phyloP scores from a whole-genome alignment of 345 rosid species.

The Bruguiera gymnorhiza region DNA sequence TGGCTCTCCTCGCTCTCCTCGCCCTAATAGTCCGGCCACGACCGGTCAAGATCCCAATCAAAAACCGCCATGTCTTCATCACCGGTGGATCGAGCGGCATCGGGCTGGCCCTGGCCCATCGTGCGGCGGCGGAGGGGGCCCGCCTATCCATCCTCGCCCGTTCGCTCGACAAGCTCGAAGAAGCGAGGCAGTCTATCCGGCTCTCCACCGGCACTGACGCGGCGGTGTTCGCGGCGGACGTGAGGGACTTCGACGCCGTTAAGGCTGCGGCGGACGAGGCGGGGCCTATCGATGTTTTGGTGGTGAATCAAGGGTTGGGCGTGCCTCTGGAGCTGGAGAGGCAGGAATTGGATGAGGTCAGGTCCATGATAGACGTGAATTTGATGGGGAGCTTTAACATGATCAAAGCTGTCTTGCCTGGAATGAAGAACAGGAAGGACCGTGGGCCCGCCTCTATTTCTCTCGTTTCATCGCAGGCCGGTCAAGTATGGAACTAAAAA shows the following conservation, averaged over 20 bases:
- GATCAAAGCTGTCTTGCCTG: slow-evolving; percentile 73
- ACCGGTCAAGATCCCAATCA: slow-evolving; percentile 57
- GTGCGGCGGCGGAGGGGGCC: slow-evolving; percentile 61
- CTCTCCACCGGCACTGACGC: slow-evolving; percentile 68
- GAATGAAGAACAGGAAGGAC: slow-evolving; percentile 57
- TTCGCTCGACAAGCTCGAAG: slow-evolving; percentile 54
- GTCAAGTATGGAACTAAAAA: slow-evolving; percentile 57
- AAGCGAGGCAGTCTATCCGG: slow-evolving; percentile 52
- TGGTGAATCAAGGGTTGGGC: slow-evolving; percentile 79
- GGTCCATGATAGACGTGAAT: slow-evolving; percentile 74
- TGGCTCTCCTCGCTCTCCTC: slow-evolving; percentile 44
- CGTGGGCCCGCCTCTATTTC: slow-evolving; percentile 57
- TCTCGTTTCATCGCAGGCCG: slow-evolving; percentile 84
- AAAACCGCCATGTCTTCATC: slow-evolving; percentile 74
- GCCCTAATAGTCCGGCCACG: slow-evolving; percentile 52
- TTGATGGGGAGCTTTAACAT: slow-evolving; percentile 75
- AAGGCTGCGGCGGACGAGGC: slow-evolving; percentile 47
- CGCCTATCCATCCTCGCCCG: slow-evolving; percentile 74
- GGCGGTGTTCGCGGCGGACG: slow-evolving; percentile 62
- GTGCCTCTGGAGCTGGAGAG: slow-evolving; percentile 52
- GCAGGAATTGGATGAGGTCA: slow-evolving; percentile 63
- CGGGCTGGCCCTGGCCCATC: slow-evolving; percentile 72
- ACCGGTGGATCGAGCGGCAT: slow-evolving; percentile 94
- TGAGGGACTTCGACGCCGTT: slow-evolving; percentile 64
- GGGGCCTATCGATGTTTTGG: slow-evolving; percentile 66